Evolutionary conservation across 495 filamentous ascomycete genomes (phyloP), one percentile per base, ranked within the genome.

Genomic region (Aspergillus leporis): DNA sequence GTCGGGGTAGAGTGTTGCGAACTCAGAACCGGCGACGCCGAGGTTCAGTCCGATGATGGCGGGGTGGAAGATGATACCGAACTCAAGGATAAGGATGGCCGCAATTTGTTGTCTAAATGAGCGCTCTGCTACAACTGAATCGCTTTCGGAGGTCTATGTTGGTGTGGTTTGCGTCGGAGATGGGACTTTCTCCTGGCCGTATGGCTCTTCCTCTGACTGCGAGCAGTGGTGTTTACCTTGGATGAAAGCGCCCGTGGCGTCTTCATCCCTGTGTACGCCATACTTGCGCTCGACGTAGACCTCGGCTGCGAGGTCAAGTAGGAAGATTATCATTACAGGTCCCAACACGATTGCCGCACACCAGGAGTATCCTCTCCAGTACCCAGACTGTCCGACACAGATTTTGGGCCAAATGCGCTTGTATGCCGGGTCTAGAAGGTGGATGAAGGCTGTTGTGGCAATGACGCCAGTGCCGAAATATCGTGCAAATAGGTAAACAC

Each of bases 401-500:
- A 75, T 73, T 5, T 72, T 65, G 1, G 79, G 80, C 2, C 81
- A 81, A 43, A 83, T 84, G 49, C 73, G 67, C 9, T 61, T 62
- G 59, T 83, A 83, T 0, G 80, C 80, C 0, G 82, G 81, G 51
- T 81, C 81, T 1, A 84, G 74, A 0, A 83, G 73, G 46, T 72
- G 69, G 16, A 76, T 67, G 48, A 91, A 93, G 4, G 90, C 88
- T 4, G 87, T 91, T 7, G 84, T 84, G 8, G 90, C 74, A 59
- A 89, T 89, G 55, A 90, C 87, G 7, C 87, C 87, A 0, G 84
- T 83, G 19, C 88, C 87, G 58, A 90, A 87, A 62, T 88, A 89
- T 55, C 86, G 85, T 5, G 85, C 85, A 48, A 91, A 78, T 62
- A 92, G 87, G 69, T 90, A 92, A 7, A 82, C 82, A 46, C 74